Base-by-base conservation (phyloP, 768 basidiomycete genomes). In the Lactifluus piperatus region DNA sequence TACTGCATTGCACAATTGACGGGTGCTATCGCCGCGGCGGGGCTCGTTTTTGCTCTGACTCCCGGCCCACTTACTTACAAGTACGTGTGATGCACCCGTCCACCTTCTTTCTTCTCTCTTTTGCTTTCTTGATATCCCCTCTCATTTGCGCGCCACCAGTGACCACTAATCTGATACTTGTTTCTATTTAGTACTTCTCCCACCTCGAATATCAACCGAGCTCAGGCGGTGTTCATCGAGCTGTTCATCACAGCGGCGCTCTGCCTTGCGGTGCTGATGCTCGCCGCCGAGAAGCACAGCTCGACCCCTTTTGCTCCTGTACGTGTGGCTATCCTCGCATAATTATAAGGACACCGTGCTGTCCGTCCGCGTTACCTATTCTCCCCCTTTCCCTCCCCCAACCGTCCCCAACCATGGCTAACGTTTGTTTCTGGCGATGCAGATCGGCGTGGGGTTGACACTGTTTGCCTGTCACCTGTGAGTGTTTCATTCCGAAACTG, bases 231-330 rank as follows among this genome's bases (percentile, higher is more conserved):
- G 18, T 86, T 86, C 68, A 84, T 86, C 60, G 85, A 87, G 68
- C 82, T 85, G 78, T 86, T 86, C 69, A 78, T 81, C 63, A 86
- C 84, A 14, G 74, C 79, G 13, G 74, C 75, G 16, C 74, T 86
- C 41, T 78, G 81, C 44, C 69, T 85, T 14, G 74, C 85, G 6
- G 82, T 86, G n/a, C 77, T 86, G 61, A 86, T 87, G 83, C 69
- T 87, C 26, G 85, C 86, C 4, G 82, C 81, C 16, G 86, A 86
- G 70, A 86, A 86, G 70, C 85, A 85, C 64, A 71, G 74, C 27
- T 74, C 75, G 2, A 86, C 84, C 1, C 81, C 85, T 0, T 83
- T 86, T 65, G 84, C 84, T 20, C 85, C 85, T n/a, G 82, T 83
- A 61, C 46, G 71, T 66, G 18, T 30, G n/a, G 16, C 11, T 14